Evolutionary conservation across 2,329 filamentous ascomycete genomes (phyloP).

Genomic region (Teratosphaeriaceae sp.): DNA sequence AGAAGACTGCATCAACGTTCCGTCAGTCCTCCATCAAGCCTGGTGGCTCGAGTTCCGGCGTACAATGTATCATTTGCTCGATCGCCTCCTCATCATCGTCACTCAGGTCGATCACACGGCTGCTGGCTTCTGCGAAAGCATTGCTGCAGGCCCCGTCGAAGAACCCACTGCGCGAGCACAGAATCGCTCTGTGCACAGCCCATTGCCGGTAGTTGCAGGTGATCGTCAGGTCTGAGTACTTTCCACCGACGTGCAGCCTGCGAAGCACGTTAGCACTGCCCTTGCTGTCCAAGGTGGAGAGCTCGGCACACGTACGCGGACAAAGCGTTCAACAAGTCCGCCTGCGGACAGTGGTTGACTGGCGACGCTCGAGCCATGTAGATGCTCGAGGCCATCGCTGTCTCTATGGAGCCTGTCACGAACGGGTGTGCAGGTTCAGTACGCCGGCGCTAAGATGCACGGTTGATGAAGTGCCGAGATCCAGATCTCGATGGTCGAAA

Average conservation of each 20-base stretch:
- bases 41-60: constrained; percentile 9
- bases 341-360: constrained; percentile 10
- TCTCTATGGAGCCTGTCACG: not conserved
- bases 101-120: constrained; percentile 31
- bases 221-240: constrained; percentile 45
- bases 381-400: not conserved
- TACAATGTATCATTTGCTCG: constrained; percentile 34
- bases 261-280: constrained; percentile 14
- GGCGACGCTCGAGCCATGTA: not conserved
- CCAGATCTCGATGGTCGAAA: not conserved
- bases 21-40: not conserved
- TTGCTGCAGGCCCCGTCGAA: constrained; percentile 34
- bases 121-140: constrained; percentile 27
- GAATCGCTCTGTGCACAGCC: constrained; percentile 41
- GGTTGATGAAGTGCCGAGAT: not conserved
- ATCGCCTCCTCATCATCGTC: constrained; percentile 34
- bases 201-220: constrained; percentile 40
- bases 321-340: constrained; percentile 36
- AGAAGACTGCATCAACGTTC: constrained; percentile 26
- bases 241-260: constrained; percentile 30
- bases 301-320: constrained; percentile 35
- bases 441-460: not conserved
- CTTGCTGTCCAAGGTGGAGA: constrained; percentile 1
- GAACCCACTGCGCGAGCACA: constrained; percentile 44
- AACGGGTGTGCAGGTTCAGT: not conserved